A percentile compares a stretch with the other conserved stretches of the same genome.
These are phyloP conservation scores for Ramularia collo-cygni DNA, from an alignment of 2,329 filamentous ascomycete genomes.

Conservation along the genomic window DNA sequence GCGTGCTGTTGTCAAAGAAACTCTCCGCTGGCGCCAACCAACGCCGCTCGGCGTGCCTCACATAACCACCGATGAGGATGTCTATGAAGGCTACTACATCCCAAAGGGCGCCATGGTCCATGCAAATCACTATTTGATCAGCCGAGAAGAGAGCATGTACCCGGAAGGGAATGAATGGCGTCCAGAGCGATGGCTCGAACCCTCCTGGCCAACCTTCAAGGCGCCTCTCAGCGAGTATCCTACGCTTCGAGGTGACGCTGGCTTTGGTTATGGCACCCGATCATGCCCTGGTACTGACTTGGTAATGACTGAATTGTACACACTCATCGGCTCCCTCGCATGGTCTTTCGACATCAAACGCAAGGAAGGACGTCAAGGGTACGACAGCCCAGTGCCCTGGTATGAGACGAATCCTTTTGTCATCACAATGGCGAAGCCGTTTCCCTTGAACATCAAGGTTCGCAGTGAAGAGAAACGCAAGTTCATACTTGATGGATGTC, in stretches of 20 bases:
- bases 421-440: constrained; percentile 31
- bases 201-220: constrained; percentile 30
- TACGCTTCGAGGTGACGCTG: constrained; percentile 27
- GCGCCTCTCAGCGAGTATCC: constrained; percentile 31
- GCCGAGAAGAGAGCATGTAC: constrained; percentile 25
- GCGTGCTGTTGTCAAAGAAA: constrained; percentile 30
- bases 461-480: constrained; percentile 26
- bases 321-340: constrained; percentile 26
- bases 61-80: constrained; percentile 30
- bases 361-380: constrained; percentile 18
- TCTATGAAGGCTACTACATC: constrained; percentile 33
- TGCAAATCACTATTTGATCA: constrained; percentile 31
- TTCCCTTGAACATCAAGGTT: constrained; percentile 24
- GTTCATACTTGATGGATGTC: constrained; percentile 24
- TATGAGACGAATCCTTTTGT: constrained; percentile 30
- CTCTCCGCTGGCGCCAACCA: constrained; percentile 29
- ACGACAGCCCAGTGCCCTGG: constrained; percentile 25
- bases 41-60: constrained; percentile 37
- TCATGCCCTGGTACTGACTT: constrained; percentile 30
- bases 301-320: constrained; percentile 26
- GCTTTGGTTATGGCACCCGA: constrained; percentile 32
- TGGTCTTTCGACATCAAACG: constrained; percentile 29
- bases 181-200: constrained; percentile 30
- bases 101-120: constrained; percentile 32
- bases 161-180: constrained; percentile 27